These are phyloP conservation scores for Talaromyces sp. DNA, from an alignment of 2,329 filamentous ascomycete species.

Conservation along the genomic window DNA sequence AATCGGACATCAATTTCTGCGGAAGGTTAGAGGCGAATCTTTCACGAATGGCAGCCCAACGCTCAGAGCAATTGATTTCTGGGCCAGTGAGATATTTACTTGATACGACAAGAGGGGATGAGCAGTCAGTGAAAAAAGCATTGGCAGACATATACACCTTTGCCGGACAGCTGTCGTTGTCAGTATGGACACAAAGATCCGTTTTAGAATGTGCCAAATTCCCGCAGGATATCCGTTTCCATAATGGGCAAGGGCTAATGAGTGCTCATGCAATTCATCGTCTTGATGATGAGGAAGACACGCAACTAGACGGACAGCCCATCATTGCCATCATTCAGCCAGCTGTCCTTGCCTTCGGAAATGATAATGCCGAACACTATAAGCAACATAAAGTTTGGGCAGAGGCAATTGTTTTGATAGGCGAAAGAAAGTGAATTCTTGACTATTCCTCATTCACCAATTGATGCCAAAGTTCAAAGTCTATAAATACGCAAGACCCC, in stretches of 20 bases:
- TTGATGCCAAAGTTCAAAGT: not conserved
- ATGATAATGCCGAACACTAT: constrained; percentile 27
- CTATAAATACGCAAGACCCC: not conserved
- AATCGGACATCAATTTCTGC: not conserved
- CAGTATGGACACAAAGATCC: constrained; percentile 26
- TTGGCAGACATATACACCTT: not conserved
- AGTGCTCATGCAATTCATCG: constrained; percentile 24
- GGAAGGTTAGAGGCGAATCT: not conserved
- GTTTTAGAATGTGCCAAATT: constrained; percentile 17
- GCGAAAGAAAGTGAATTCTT: not conserved
- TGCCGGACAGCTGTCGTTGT: constrained; percentile 22
- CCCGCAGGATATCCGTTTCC: not conserved
- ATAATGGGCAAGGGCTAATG: constrained; percentile 2
- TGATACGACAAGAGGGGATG: not conserved
- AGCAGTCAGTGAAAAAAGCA: not conserved
- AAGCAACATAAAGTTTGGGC: constrained; percentile 26
- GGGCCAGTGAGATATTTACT: not conserved
- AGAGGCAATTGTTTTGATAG: constrained; percentile 24
- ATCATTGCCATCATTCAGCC: constrained; percentile 25
- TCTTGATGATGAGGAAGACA: constrained; percentile 26
- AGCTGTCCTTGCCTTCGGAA: constrained; percentile 25
- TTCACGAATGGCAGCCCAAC: not conserved
- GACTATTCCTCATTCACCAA: not conserved
- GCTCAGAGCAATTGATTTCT: not conserved
- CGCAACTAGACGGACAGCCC: constrained; percentile 21